Base-by-base conservation (phyloP, 208 protist species). In the Trypanosomatidae sp. region DNA sequence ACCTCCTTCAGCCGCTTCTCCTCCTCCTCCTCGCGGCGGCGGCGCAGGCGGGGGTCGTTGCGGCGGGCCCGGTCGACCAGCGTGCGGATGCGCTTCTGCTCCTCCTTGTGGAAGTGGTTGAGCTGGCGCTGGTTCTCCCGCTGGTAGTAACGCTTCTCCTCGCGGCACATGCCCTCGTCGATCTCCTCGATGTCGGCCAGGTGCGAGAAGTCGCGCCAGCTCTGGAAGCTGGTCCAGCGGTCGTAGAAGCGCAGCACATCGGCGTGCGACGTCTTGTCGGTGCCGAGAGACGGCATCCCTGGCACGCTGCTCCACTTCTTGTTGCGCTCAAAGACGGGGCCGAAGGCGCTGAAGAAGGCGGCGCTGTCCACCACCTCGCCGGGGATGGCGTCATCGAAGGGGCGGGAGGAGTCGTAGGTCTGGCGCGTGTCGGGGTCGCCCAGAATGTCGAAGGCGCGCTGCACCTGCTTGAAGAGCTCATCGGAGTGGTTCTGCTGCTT, bases 131-230 rank as follows among this genome's bases (percentile, higher is more conserved):
- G 93, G 71, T 99, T 99, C 75, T 99, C 91, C 19, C 95, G 91
- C 74, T 96, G 88, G 88, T 99, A 99, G 88, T 95, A 99, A 66
- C 98, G 90, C 74, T 96, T 97, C 87, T 99, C 98, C 78, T 99
- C 98, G 44, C 98, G 83, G 74, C 81, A 91, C 79, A 98, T 98
- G 49, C 84, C 86, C 36, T 98, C 92, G 50, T 97, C 85, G 50
- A 97, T 89, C 58, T 98, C 92, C 47, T 97, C 85, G 36, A 99
- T 85, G 62, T 99, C 98, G 19, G 78, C 90, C 3, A 96, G 75
- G 65, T 97, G 91, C 1, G 95, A 91, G 71, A 99, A 99, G 80
- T 99, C 98, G 41, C 98, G 83, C 97, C 97, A 99, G 76, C 94
- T 98, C 60, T 97, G 89, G 84, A 98, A 99, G 47, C 65, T 55